Percentiles rank a stretch among this genome's conserved stretches.
phyloP scores from a whole-genome alignment of 352 stramenopile genomes.

The Pythium sp. region DNA sequence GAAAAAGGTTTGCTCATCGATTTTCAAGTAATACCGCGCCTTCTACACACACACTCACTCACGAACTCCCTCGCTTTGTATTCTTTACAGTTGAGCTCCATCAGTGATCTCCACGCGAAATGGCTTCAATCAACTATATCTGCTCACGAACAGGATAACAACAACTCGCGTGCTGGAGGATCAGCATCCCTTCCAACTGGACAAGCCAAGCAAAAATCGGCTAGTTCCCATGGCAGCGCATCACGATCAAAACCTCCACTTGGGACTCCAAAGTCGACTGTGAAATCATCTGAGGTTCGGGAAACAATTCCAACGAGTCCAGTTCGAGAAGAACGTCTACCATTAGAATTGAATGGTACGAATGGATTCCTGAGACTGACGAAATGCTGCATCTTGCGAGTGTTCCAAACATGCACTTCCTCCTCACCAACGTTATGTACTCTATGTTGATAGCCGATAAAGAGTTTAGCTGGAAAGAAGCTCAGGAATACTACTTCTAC shows the following conservation, averaged over 20 bases:
- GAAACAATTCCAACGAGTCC: slow-evolving; percentile 2
- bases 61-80: neutral
- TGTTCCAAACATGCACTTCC: neutral
- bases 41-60: neutral
- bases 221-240: neutral
- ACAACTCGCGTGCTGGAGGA: neutral
- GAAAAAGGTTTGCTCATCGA: slow-evolving; percentile 49
- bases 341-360: neutral
- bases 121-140: slow-evolving; percentile 34
- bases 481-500: slow-evolving; percentile 73
- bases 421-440: neutral
- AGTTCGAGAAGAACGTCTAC: neutral
- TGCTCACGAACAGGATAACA: neutral
- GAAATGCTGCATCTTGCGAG: neutral
- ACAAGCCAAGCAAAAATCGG: neutral
- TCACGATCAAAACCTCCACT: neutral
- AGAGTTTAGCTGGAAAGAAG: slow-evolving; percentile 13
- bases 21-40: neutral
- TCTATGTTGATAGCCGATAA: slow-evolving; percentile 1
- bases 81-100: slow-evolving; percentile 26
- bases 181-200: neutral
- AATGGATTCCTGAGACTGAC: neutral
- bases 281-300: slow-evolving; percentile 11
- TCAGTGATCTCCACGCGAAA: slow-evolving; percentile 38
- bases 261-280: neutral